Evolutionary conservation across 2,329 filamentous ascomycete species (phyloP).

Genomic region (Trichoderma sp.): DNA sequence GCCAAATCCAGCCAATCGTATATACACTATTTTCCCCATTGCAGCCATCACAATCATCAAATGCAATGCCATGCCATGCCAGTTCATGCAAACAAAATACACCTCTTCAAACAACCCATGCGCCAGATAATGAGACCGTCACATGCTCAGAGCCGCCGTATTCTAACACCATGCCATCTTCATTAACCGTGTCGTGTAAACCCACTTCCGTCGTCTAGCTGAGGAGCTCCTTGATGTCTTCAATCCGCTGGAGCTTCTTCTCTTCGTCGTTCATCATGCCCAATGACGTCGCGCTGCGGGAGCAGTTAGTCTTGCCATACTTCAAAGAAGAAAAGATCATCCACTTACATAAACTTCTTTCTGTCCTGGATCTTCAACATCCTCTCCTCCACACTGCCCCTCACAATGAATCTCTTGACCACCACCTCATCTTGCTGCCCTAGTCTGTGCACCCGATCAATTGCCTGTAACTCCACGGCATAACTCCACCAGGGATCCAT

Average conservation of each 20-base stretch:
- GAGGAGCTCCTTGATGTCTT: conserved; percentile 90
- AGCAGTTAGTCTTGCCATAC: background rate
- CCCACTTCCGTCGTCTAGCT: conserved; percentile 45
- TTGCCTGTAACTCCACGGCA: conserved; percentile 93
- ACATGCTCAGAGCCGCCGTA: background rate
- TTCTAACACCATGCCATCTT: background rate
- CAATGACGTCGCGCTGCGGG: conserved; percentile 77
- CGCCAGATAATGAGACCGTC: background rate
- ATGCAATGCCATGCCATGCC: background rate
- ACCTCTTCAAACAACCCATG: background rate
- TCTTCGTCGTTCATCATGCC: conserved; percentile 96
- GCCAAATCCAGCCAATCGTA: background rate
- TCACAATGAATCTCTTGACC: conserved; percentile 86
- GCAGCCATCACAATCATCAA: background rate
- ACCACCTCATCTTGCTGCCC: conserved; percentile 85
- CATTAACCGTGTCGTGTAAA: background rate
- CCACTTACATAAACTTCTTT: conserved; percentile 89
- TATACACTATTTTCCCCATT: background rate
- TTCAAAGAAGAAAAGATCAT: background rate
- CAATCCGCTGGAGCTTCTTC: conserved; percentile 84
- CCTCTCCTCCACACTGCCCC: conserved; percentile 88
- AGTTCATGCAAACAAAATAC: background rate
- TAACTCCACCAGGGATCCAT: conserved; percentile 99
- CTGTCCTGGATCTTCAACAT: conserved; percentile 93
- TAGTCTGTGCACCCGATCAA: conserved; percentile 97